Percentiles rank a stretch among this genome's conserved stretches.
Evolutionary conservation across 352 stramenopile genomes (phyloP).

Genomic region (Bremia lactucae): DNA sequence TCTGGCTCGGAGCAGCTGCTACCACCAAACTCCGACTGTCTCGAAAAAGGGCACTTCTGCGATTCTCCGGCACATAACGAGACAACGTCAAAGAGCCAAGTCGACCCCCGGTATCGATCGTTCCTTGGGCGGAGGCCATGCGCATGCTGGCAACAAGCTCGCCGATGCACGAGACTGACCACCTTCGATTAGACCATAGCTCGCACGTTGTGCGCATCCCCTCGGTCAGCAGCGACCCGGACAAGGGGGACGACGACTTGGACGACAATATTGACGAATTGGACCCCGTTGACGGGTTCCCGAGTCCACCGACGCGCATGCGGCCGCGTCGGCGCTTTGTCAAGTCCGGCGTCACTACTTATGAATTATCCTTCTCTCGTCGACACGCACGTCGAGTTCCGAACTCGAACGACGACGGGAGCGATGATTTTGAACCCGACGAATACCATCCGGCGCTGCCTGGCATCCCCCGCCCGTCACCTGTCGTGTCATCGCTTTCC

Average conservation of each 20-base stretch:
- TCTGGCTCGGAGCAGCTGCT: too few species aligned
- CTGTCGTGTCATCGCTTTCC: conserved; percentile 38
- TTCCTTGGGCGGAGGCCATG: conserved; percentile 3
- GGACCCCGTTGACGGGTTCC: conserved; percentile 18
- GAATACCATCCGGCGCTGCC: conserved; percentile 3
- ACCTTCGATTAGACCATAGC: conserved; percentile 1
- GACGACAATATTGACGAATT: conserved; percentile 12
- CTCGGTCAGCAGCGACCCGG: conserved; percentile 1
- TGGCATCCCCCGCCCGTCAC: background rate
- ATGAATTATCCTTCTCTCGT: conserved; percentile 36
- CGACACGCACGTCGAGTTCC: conserved; percentile 5
- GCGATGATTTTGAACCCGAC: conserved; percentile 2
- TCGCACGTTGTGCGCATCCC: conserved; percentile 2
- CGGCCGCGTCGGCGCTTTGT: conserved; percentile 34
- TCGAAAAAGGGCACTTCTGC: too few species aligned
- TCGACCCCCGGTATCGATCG: background rate
- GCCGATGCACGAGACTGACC: conserved; percentile 15
- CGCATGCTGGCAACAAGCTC: conserved; percentile 24
- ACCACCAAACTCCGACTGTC: too few species aligned
- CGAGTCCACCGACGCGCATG: conserved; percentile 10
- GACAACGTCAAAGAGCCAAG: background rate
- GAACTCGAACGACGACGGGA: background rate
- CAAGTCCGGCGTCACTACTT: conserved; percentile 35
- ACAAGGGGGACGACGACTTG: conserved; percentile 7
- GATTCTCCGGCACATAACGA: background rate